Base-by-base conservation (phyloP, 1,284 basidiomycete genomes). In the Taiwanofungus camphoratus region DNA sequence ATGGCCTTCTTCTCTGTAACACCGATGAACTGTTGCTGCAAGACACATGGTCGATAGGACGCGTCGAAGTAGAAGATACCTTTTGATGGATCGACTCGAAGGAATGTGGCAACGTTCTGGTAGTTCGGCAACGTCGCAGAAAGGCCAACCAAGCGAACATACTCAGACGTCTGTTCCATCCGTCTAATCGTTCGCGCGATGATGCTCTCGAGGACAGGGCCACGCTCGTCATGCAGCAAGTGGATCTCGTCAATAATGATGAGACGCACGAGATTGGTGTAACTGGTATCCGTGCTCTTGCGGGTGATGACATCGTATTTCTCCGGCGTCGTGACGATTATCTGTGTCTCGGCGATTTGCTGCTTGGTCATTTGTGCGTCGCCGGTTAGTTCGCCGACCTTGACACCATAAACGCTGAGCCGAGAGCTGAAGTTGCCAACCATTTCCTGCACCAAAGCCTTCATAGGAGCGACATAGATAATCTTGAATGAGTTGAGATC, bases 301-400 rank as follows among this genome's bases (percentile, higher is more conserved):
- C 96, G 87, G 21, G 93, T 98, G 64, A 99, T 96, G 55, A 98
- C 94, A 58, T 99, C 96, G 92, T 93, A 99, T 66, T 99, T 99
- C 68, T 99, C 96, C 0, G 96, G 96, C 0, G 96, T 99, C 0
- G 95, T 98, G 52, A 99, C 94, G 62, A 99, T 98, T 59, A 99
- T 92, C 62, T 99, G 95, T 0, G 96, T 98, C 63, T 96, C 92
- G 3, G 92, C 70, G 48, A 99, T 98, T 64, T 99, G 95, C 52
- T 92, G 85, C 66, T 99, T 99, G 47, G 95, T 99, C 77, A 99
- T 87, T 73, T 98, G 95, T 31, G 89, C 82, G 66, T 99, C 96
- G 34, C 96, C 96, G 0, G 96, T 99, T 42, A 99, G 75, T 63
- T 99, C 95, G 31, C 91, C 92, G 44, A 99, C 89, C 52, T 82